Evolutionary conservation across 2,329 filamentous ascomycete genomes (phyloP).

Genomic region (Didymosphaeria variabile): DNA sequence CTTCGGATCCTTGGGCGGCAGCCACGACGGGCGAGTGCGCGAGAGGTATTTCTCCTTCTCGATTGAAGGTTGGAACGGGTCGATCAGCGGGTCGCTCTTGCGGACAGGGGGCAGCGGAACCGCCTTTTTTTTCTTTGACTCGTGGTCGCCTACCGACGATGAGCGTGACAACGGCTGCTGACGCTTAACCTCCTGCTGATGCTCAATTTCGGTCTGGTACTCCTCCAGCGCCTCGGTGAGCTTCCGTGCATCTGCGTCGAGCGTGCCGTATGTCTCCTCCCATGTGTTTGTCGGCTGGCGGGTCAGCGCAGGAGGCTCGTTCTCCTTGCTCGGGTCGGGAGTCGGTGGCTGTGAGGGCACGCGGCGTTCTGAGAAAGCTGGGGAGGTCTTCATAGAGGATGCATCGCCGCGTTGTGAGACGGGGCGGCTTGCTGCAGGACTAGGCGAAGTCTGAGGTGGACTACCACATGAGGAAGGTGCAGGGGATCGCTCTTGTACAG

Average conservation of each 20-base stretch:
- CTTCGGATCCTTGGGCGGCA: slow-evolving; percentile 85
- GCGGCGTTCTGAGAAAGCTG: slow-evolving; percentile 33
- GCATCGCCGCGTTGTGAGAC: slow-evolving; percentile 21
- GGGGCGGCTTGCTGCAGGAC: slow-evolving; percentile 26
- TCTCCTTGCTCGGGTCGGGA: slow-evolving; percentile 30
- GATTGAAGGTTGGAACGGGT: slow-evolving; percentile 82
- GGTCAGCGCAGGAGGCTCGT: slow-evolving; percentile 30
- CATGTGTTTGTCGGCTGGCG: slow-evolving; percentile 75
- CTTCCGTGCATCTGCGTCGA: slow-evolving; percentile 76
- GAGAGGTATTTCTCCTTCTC: slow-evolving; percentile 87
- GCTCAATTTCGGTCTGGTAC: slow-evolving; percentile 71
- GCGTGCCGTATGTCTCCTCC: slow-evolving; percentile 73
- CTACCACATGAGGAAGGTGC: slow-evolving; percentile 43
- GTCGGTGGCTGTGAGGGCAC: slow-evolving; percentile 30
- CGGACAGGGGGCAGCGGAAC: slow-evolving; percentile 69
- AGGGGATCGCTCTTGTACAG: slow-evolving; percentile 49
- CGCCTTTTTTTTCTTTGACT: slow-evolving; percentile 64
- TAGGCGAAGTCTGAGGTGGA: slow-evolving; percentile 37
- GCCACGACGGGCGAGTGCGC: slow-evolving; percentile 79
- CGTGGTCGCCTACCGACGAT: slow-evolving; percentile 37
- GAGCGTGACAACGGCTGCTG: slow-evolving; percentile 55
- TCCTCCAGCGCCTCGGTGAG: slow-evolving; percentile 84
- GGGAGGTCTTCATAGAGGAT: slow-evolving; percentile 37
- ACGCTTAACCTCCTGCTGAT: slow-evolving; percentile 61
- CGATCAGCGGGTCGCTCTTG: slow-evolving; percentile 81